Base-by-base conservation (phyloP, 352 stramenopile genomes). In the Globisporangium perplexum region DNA sequence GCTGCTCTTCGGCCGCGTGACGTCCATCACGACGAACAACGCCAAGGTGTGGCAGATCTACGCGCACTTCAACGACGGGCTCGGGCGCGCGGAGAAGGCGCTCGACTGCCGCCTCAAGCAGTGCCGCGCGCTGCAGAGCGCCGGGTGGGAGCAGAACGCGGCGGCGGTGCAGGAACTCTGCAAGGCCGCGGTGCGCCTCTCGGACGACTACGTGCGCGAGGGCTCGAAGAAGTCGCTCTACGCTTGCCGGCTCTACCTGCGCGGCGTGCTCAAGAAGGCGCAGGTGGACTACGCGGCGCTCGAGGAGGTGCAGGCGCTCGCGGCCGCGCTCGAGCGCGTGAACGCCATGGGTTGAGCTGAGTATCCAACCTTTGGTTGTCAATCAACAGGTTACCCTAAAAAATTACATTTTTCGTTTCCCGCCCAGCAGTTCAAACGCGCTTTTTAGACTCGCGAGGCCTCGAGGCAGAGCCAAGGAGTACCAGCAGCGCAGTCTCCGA, bases 31-130 rank as follows among this genome's bases (percentile, higher is more conserved):
- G 53, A 89, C 82, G 15, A 91, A 77, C 59, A 81, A 89, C 55
- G 56, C 81, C 20, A 86, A 86, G 60, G 70, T 95, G 54, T 95
- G 83, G 83, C 77, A 89, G 55, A 66, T 92, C 24, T 93, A 90
- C 48, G 85, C 82, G 43, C 77, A 87, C 65, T 90, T 88, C 45
- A 89, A 90, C 57, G 74, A 90, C 53, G 77, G 73, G 18, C 60
- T 83, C 7, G 74, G 68, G 0, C 72, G 83, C 22, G 62, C 63
- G 26, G 71, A 87, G 48, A 90, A 90, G 54, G 84, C 78, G 12
- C 75, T 86, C 22, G 83, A 92, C 53, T 93, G 80, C 46, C 81
- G 82, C 18, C 47, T 90, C 26, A 93, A 91, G 65, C 69, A 88
- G 60, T 87, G 82, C 50, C 81, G 83, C 18, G 78, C 80, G 8